Evolutionary conservation across 139 green algal genomes (phyloP), one percentile per base, ranked within the genome.

Genomic region (Pseudopediastrum boryanum): DNA sequence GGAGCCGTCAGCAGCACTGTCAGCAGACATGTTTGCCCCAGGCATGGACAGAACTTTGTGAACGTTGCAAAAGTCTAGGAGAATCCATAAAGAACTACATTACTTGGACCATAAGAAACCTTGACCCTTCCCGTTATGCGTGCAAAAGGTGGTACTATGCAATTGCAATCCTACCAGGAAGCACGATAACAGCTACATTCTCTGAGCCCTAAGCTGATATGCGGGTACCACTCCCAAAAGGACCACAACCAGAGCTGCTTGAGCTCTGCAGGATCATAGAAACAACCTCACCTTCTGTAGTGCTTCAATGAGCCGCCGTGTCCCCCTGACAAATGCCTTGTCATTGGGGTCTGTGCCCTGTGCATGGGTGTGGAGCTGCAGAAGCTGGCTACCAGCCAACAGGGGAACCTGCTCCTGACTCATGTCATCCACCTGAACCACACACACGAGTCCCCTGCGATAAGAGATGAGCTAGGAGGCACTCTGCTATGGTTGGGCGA

Each of bases 301-400:
- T 19, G 85, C 85, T 4, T 77, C 41, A 36, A 87, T 75, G 71
- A 93, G 86, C 51, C 88, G 71, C 25, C 46, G 62, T 5, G 31
- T 69, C 2, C 75, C 80, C 71, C 52, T 81, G 79, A 71, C 75
- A 39, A 79, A 68, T 36, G 54, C 64, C 65, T 81, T 85, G 52
- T 33, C 44, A 50, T 31, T 82, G 44, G 12, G 33, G 31, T 8
- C 23, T 6, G 61, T 52, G 74, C 35, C 27, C 9, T 10, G 25
- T 9, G 75, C 35, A 50, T 86, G 62, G 13, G 87, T 85, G 33
- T 84, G 77, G 66, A 82, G 71, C 72, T 48, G 35, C 56, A n/a
- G 9, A 13, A 36, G n/a, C 9, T 12, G 56, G 56, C 56, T n/a
- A 27, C 13, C 13, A 19, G 16, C 48, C 16, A 58, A 58, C 48